Evolutionary conservation across 2,329 filamentous ascomycete species (phyloP).

Genomic region (Cylindrodendrum hubeiense): DNA sequence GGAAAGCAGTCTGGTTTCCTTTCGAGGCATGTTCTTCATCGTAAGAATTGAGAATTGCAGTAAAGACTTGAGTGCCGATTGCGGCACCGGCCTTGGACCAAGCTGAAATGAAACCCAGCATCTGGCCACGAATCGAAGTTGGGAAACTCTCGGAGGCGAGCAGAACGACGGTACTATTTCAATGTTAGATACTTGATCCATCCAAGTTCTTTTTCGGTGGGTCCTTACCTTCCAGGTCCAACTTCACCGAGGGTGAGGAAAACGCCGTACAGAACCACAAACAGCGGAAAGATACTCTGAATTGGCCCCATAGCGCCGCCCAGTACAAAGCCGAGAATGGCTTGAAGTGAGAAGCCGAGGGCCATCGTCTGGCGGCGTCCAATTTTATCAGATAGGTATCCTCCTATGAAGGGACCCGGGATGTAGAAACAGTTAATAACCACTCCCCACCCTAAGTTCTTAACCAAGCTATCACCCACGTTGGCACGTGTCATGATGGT

Average conservation of each 20-base stretch:
- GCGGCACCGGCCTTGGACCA: conserved; percentile 63
- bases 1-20: conserved; percentile 62
- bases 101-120: conserved; percentile 60
- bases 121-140: conserved; percentile 62
- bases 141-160: conserved; percentile 62
- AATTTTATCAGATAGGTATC: conserved; percentile 61
- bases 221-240: conserved; percentile 58
- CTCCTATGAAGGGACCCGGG: conserved; percentile 61
- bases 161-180: conserved; percentile 51
- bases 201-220: neutral
- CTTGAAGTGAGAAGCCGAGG: conserved; percentile 60
- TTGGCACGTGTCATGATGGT: conserved; percentile 62
- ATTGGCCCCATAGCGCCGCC: conserved; percentile 60
- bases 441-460: conserved; percentile 58
- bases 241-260: conserved; percentile 63
- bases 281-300: conserved; percentile 61
- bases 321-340: conserved; percentile 61
- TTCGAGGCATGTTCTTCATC: conserved; percentile 51
- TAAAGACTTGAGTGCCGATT: conserved; percentile 64
- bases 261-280: conserved; percentile 64
- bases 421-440: conserved; percentile 65
- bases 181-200: neutral
- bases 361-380: conserved; percentile 64
- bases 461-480: conserved; percentile 53
- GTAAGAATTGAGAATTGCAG: conserved; percentile 61